These are phyloP conservation scores for Sutorius australiensis DNA, from an alignment of 768 basidiomycete genomes.

Conservation along the genomic window DNA sequence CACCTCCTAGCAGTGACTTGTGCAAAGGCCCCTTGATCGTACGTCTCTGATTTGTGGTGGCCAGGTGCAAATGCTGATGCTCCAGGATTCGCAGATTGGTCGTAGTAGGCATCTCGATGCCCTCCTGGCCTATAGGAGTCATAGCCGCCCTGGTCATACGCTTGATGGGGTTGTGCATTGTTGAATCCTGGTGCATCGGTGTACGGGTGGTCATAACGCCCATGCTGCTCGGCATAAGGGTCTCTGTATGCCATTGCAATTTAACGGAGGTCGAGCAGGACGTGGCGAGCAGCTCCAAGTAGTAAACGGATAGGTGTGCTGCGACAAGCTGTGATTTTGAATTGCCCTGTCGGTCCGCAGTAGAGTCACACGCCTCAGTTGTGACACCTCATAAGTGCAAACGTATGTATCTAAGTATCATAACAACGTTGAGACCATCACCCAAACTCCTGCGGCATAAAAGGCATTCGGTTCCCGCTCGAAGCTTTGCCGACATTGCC, in stretches of 20 bases:
- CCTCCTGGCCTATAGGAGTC: slow-evolving; percentile 24
- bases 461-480: slow-evolving; percentile 51
- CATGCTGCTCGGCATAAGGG: slow-evolving; percentile 43
- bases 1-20: slow-evolving; percentile 29
- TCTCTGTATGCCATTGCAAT: slow-evolving; percentile 49
- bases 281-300: neutral
- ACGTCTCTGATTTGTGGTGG: slow-evolving; percentile 32
- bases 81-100: slow-evolving; percentile 12
- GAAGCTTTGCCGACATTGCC: slow-evolving; percentile 17
- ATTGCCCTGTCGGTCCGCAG: slow-evolving; percentile 1
- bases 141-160: slow-evolving; percentile 49
- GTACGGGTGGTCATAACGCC: slow-evolving; percentile 32
- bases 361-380: neutral
- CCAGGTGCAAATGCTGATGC: slow-evolving; percentile 11
- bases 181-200: slow-evolving; percentile 35
- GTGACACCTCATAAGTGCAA: too few species aligned
- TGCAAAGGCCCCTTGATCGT: slow-evolving; percentile 43
- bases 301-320: slow-evolving; percentile 14
- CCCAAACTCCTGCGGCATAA: slow-evolving; percentile 40
- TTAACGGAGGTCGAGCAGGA: neutral
- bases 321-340: slow-evolving; percentile 8
- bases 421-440: slow-evolving; percentile 10
- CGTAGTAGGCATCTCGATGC: slow-evolving; percentile 35
- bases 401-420: slow-evolving; percentile 1
- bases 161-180: slow-evolving; percentile 41